Evolutionary conservation across 116 monocot species (phyloP), one percentile per base, ranked within the genome.

Genomic region (Trichopus zeylanicus): DNA sequence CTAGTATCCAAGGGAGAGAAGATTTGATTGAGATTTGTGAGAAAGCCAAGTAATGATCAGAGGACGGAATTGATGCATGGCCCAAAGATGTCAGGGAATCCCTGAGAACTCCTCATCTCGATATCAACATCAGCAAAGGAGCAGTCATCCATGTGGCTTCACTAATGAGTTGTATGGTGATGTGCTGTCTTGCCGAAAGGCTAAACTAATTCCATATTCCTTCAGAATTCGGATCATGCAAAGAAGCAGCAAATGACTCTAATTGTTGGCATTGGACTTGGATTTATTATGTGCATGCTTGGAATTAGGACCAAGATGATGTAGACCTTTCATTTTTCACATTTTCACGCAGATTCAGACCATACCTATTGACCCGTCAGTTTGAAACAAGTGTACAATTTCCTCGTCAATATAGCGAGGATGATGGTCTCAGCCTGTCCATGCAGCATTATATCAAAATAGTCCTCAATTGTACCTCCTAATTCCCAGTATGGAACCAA

Each of bases 21-120:
- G 16, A 46, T 25, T 23, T 25, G 39, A 55, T 55, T 42, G 3
- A 13, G 18, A 42, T 42, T 16, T 42, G 55, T 29, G 46, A 55
- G 42, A 55, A 22, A 46, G 56, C 4, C 4, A 24, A 46, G 63
- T 27, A 21, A 31, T 31, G 19, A 22, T 20, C 42, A 16, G 12
- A 42, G 42, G 49, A 6, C 7, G 15, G 30, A n/a, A 35, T 33
- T 62, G 57, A 34, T 65, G 59, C 31, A 46, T 59, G 72, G 72
- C 59, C 65, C 72, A n/a, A 72, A 65, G 27, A 5, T 72, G 72
- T 72, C 72, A 72, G 72, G 65, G 72, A 72, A 72, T 72, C 72
- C 72, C 65, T 65, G 72, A 65, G 72, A 59, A n/a, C n/a, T n/a
- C 70, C 31, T 58, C 65, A 59, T 59, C 72, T 65, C 58, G 59